Conservation (phyloP, 352 stramenopile species). For the Globisporangium takayamanum region DNA sequence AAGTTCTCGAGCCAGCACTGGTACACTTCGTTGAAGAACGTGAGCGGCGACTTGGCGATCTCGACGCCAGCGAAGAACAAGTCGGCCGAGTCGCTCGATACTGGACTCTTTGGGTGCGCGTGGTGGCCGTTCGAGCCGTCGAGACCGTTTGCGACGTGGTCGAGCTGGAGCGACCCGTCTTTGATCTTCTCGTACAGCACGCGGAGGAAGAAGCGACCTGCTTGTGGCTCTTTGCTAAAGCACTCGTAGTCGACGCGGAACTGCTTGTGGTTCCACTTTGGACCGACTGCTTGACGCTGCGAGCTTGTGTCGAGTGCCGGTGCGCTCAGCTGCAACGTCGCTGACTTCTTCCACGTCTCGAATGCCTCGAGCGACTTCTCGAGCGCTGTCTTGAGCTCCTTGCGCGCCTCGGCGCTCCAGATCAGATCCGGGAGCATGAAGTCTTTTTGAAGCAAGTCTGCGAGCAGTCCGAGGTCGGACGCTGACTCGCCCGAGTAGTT, state of each 20-base stretch:
- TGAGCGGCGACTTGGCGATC: slow-evolving; percentile 50
- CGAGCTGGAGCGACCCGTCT: slow-evolving; percentile 58
- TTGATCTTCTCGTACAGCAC: slow-evolving; percentile 64
- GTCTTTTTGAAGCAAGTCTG: slow-evolving; percentile 56
- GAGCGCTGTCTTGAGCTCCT: slow-evolving; percentile 47
- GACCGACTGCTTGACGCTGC: slow-evolving; percentile 16
- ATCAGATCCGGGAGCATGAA: slow-evolving; percentile 77
- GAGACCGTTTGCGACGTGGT: slow-evolving; percentile 39
- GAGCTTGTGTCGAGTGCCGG: slow-evolving; percentile 15
- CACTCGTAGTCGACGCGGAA: slow-evolving; percentile 62
- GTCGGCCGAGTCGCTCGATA: slow-evolving; percentile 20
- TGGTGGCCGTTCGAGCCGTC: slow-evolving; percentile 31
- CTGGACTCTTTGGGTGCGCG: slow-evolving; percentile 35
- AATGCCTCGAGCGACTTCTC: slow-evolving; percentile 41
- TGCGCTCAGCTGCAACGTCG: slow-evolving; percentile 13
- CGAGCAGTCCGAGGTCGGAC: slow-evolving; percentile 58
- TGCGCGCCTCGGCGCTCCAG: slow-evolving; percentile 55
- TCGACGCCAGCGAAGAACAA: slow-evolving; percentile 60
- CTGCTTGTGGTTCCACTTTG: slow-evolving; percentile 65
- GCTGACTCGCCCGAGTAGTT: slow-evolving; percentile 76
- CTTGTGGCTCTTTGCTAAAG: slow-evolving; percentile 54
- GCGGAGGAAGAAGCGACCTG: slow-evolving; percentile 61
- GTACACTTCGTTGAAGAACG: slow-evolving; percentile 77
- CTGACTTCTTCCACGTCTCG: slow-evolving; percentile 33
- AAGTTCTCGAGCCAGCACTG: slow-evolving; percentile 78